Evolutionary conservation across 1,284 basidiomycete species (phyloP), one percentile per base, ranked within the genome.

Genomic region (Mycosarcoma mackinlayi): DNA sequence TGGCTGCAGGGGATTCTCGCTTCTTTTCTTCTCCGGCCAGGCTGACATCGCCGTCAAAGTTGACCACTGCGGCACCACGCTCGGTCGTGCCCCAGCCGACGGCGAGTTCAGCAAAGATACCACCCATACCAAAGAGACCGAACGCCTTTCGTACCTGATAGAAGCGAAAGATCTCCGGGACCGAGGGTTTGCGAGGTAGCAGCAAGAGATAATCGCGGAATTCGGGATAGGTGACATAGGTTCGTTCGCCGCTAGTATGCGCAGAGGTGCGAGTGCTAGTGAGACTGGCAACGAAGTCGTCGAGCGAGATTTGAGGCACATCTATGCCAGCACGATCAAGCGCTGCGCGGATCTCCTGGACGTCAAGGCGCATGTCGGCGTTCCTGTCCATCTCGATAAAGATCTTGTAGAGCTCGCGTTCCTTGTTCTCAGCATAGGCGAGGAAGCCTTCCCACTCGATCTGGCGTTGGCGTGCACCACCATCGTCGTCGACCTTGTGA

Each of bases 371-470:
- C 73, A 79, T 79, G 46, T 82, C 80, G 37, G 74, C 51, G 31
- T 82, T 79, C 19, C 66, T 64, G 58, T 82, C 80, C 46, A 82
- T 63, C 44, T 82, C 79, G 30, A 66, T 59, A 57, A 82, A 82
- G 60, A 80, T 74, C 33, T 62, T 74, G 69, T 81, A 78, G 2
- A 82, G 70, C 46, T 80, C 79, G 33, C 80, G 73, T 41, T 82
- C 80, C 51, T 82, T 81, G 37, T 73, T 60, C 40, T 81, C 80
- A 21, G 80, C 79, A 51, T 81, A 82, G 19, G 76, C 73, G 23
- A 82, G 59, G 50, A 82, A 82, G 1, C 79, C 80, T 37, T 82
- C 79, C 80, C 80, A 82, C 45, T 82, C 80, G 33, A 82, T 79
- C 57, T 78, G 75, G 14, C 77, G 60, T 56, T 80, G 77, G 4